Conservation (phyloP, 495 filamentous ascomycete genomes). For the Aspergillus sclerotiicarbonarius region DNA sequence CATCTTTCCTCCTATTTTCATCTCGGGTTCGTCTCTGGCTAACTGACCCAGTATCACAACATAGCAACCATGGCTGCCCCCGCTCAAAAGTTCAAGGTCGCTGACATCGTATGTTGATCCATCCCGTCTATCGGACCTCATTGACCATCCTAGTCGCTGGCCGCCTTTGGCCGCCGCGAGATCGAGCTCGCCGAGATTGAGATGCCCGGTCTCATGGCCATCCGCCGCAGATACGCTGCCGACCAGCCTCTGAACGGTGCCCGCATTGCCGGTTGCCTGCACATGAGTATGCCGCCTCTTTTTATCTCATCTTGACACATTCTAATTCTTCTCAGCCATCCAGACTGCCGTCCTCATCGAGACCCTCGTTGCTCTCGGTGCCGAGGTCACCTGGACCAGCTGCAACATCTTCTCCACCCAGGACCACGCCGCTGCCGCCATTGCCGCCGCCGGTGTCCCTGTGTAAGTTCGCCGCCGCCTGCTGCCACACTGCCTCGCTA, state of each 20-base stretch:
- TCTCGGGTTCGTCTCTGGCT: constrained; percentile 1
- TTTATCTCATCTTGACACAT: background rate
- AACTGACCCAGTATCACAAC: constrained; percentile 8
- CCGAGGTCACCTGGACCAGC: constrained; percentile 92
- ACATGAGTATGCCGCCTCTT: constrained; percentile 74
- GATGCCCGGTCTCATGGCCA: constrained; percentile 97
- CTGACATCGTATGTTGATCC: constrained; percentile 71
- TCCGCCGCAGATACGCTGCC: constrained; percentile 80
- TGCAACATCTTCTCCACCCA: constrained; percentile 99
- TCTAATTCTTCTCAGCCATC: constrained; percentile 61
- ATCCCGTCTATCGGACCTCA: constrained; percentile 23
- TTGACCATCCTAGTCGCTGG: constrained; percentile 59
- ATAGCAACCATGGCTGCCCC: constrained; percentile 60
- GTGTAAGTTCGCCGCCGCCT: constrained; percentile 72
- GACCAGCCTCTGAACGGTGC: constrained; percentile 93
- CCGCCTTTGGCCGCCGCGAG: constrained; percentile 98
- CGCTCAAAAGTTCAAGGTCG: constrained; percentile 94
- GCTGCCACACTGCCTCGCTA: background rate
- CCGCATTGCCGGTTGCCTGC: constrained; percentile 93
- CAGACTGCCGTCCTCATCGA: constrained; percentile 99
- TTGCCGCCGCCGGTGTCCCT: constrained; percentile 88
- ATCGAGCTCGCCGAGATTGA: constrained; percentile 98
- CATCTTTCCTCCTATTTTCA: background rate
- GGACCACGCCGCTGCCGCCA: constrained; percentile 96
- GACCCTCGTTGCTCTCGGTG: constrained; percentile 89